Evolutionary conservation across 345 rosid species (phyloP).

Genomic region (Stellera chamaejasme): DNA sequence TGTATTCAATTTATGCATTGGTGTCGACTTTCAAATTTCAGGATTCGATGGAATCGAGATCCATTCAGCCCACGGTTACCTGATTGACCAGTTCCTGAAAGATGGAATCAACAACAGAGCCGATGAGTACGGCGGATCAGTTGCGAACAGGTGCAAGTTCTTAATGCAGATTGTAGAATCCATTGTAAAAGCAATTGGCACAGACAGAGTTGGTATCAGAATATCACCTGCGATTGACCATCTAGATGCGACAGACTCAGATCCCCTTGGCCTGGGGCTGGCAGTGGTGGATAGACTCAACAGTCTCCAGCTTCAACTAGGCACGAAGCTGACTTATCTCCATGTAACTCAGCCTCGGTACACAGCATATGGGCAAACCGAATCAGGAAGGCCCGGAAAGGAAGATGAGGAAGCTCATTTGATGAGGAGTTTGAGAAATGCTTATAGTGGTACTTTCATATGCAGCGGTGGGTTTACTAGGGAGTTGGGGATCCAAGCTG

Average conservation of each 20-base stretch:
- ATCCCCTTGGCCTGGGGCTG: constrained; percentile 63
- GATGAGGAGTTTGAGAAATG: constrained; percentile 40
- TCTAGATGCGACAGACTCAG: constrained; percentile 68
- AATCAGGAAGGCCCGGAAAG: constrained; percentile 45
- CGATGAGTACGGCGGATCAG: constrained; percentile 74
- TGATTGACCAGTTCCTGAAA: constrained; percentile 78
- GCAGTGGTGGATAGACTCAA: constrained; percentile 53
- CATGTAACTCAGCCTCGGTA: constrained; percentile 86
- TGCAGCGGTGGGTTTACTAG: constrained; percentile 70
- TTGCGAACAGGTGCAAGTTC: constrained; percentile 62
- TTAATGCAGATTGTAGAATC: constrained; percentile 50
- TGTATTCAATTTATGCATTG: no score
- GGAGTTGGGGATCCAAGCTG: constrained; percentile 62
- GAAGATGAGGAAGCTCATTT: constrained; percentile 53
- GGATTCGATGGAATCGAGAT: constrained; percentile 88
- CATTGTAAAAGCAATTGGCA: constrained; percentile 45
- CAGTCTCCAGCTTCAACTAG: constrained; percentile 37
- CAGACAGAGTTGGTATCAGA: constrained; percentile 52
- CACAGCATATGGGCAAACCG: constrained; percentile 51
- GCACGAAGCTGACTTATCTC: constrained; percentile 56
- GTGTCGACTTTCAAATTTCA: constrained; percentile 6
- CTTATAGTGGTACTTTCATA: constrained; percentile 66
- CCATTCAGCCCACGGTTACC: constrained; percentile 86
- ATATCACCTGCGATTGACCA: constrained; percentile 83
- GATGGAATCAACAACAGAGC: constrained; percentile 71